Evolutionary conservation across 495 filamentous ascomycete genomes (phyloP).

Genomic region (Hypoxylon intermedium): DNA sequence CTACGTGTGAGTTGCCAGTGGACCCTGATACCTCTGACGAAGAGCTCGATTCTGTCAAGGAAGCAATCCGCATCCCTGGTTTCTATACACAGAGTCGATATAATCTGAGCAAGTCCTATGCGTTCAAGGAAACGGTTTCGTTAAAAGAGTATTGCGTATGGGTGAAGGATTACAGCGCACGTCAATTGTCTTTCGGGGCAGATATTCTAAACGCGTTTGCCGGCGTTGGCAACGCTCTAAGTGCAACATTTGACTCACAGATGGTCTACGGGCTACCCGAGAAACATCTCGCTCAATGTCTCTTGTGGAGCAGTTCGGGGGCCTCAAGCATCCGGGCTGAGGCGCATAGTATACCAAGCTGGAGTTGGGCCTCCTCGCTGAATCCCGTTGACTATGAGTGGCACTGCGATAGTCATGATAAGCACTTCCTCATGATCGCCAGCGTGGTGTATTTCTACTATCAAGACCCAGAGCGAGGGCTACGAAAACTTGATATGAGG

Average conservation of each 20-base stretch:
- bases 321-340: background rate
- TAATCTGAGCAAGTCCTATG: background rate
- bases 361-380: conserved; percentile 24
- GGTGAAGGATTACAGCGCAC: conserved; percentile 35
- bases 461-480: background rate
- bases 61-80: background rate
- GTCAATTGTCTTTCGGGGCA: conserved; percentile 32
- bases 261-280: conserved; percentile 41
- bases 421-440: background rate
- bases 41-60: background rate
- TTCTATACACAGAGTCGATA: background rate
- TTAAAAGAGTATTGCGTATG: conserved; percentile 37
- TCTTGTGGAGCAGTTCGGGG: conserved; percentile 33
- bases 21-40: background rate
- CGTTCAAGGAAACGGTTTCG: conserved; percentile 16
- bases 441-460: conserved; percentile 10
- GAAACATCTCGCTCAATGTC: conserved; percentile 34
- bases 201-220: conserved; percentile 46
- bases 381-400: conserved; percentile 5
- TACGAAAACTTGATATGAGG: conserved; percentile 2
- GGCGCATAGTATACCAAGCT: conserved; percentile 15
- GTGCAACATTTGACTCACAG: conserved; percentile 8
- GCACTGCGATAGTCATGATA: background rate
- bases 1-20: background rate
- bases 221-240: conserved; percentile 36